phyloP scores from a whole-genome alignment of 2,329 filamentous ascomycete species.

The Colletotrichum paranaense region DNA sequence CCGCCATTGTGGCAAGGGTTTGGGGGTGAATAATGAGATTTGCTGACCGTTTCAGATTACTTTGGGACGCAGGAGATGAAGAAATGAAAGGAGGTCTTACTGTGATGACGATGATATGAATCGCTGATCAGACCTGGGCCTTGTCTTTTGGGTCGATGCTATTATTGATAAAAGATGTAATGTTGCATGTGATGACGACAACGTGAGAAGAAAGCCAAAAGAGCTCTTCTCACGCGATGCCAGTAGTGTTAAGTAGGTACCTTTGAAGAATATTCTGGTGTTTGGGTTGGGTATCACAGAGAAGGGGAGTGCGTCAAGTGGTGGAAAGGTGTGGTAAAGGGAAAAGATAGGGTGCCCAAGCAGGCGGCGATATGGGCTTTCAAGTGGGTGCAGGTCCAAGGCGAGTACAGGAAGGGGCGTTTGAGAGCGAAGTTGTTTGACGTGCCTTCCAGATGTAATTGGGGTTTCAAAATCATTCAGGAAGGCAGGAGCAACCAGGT shows the following conservation, averaged over 20 bases:
- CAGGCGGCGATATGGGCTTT: not conserved
- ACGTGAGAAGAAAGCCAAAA: not conserved
- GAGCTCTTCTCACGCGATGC: not conserved
- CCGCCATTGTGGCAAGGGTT: too few relatives aligned
- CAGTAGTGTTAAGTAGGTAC: not conserved
- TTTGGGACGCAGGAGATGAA: not conserved
- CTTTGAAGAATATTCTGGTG: not conserved
- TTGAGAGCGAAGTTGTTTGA: not conserved
- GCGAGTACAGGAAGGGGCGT: not conserved
- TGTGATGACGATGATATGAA: not conserved
- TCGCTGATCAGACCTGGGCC: not conserved
- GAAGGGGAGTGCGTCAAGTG: not conserved
- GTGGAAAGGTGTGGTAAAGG: not conserved
- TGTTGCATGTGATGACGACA: not conserved
- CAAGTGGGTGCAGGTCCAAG: rapidly evolving
- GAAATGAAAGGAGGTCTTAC: not conserved
- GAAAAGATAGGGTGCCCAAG: not conserved
- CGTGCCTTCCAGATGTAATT: too few relatives aligned
- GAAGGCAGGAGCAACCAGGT: not conserved
- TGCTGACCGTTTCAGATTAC: not conserved
- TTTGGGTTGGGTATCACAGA: not conserved
- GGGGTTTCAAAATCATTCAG: too few relatives aligned
- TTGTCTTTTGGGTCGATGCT: not conserved
- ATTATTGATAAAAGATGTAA: not conserved
- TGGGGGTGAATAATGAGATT: too few relatives aligned